Percentiles rank a stretch among this genome's conserved stretches.
phyloP scores from a whole-genome alignment of 805 yeast genomes.

The Kuraishia ogatae region DNA sequence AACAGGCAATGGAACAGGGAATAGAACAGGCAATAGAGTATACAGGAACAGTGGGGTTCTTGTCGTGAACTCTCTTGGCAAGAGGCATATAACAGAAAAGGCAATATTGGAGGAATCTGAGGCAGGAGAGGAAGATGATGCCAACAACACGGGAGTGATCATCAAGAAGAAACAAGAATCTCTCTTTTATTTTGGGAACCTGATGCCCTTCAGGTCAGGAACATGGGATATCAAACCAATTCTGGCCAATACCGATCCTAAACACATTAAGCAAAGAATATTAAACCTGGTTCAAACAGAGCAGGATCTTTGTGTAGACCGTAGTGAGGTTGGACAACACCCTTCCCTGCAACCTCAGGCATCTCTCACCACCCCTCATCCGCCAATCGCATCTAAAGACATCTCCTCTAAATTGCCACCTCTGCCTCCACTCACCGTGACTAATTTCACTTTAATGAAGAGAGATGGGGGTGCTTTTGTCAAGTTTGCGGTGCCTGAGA shows the following conservation, averaged over 20 bases:
- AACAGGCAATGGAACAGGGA: background rate
- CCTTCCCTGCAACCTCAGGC: background rate
- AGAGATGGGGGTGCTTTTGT: conserved; percentile 96
- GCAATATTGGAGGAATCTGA: conserved; percentile 27
- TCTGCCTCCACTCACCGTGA: conserved; percentile 28
- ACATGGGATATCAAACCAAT: conserved; percentile 39
- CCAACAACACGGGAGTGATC: conserved; percentile 50
- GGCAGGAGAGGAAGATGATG: conserved; percentile 46
- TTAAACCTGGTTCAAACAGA: conserved; percentile 28
- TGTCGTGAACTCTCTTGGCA: background rate
- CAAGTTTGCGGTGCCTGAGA: conserved; percentile 54
- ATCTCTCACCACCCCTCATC: background rate
- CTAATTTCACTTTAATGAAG: conserved; percentile 57
- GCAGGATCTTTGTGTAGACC: conserved; percentile 7
- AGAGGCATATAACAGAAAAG: conserved; percentile 14
- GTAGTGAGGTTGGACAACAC: conserved; percentile 2
- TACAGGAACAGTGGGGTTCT: background rate
- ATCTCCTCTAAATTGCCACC: conserved; percentile 3
- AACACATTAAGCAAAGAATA: conserved; percentile 20
- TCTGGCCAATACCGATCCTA: conserved; percentile 31
- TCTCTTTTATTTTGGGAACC: conserved; percentile 46
- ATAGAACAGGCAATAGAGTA: too few species aligned
- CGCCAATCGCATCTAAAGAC: conserved; percentile 11
- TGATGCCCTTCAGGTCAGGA: conserved; percentile 32
- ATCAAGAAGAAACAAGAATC: conserved; percentile 40